Conservation (phyloP, 1,139 yeast species). For the Scheffersomyces segobiensis region DNA sequence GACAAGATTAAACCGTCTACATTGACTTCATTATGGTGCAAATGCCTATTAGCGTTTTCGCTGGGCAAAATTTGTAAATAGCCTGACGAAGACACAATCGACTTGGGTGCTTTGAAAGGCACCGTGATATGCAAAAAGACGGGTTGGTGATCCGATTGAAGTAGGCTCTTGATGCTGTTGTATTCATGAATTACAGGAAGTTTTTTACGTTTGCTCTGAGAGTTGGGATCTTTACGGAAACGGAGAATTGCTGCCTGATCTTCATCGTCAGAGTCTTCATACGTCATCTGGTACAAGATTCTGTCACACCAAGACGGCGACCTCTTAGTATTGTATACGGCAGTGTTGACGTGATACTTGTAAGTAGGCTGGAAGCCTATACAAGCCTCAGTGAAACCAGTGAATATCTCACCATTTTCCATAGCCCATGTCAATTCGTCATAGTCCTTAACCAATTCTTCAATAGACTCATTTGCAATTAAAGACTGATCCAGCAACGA, state of each 20-base stretch:
- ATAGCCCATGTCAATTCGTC: conserved; percentile 64
- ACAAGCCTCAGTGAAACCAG: conserved; percentile 64
- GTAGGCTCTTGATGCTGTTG: conserved; percentile 33
- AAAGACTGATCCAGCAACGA: conserved; percentile 7
- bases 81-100: conserved; percentile 42
- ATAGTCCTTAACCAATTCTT: conserved; percentile 27
- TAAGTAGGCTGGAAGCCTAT: conserved; percentile 74
- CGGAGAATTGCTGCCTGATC: background rate
- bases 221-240: conserved; percentile 5
- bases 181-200: conserved; percentile 38
- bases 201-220: conserved; percentile 1
- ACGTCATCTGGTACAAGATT: conserved; percentile 57
- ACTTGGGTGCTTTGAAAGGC: conserved; percentile 44
- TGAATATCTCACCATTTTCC: conserved; percentile 46
- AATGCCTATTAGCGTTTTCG: conserved; percentile 21
- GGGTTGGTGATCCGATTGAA: conserved; percentile 45
- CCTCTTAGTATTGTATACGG: conserved; percentile 57
- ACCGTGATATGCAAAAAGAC: conserved; percentile 46
- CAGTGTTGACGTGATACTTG: conserved; percentile 56
- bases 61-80: conserved; percentile 40
- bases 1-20: background rate
- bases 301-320: conserved; percentile 92
- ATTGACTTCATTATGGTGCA: conserved; percentile 11
- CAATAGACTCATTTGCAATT: conserved; percentile 12
- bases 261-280: conserved; percentile 21